Evolutionary conservation across 2,329 filamentous ascomycete genomes (phyloP).

Genomic region (Clarireedia homoeocarpa): DNA sequence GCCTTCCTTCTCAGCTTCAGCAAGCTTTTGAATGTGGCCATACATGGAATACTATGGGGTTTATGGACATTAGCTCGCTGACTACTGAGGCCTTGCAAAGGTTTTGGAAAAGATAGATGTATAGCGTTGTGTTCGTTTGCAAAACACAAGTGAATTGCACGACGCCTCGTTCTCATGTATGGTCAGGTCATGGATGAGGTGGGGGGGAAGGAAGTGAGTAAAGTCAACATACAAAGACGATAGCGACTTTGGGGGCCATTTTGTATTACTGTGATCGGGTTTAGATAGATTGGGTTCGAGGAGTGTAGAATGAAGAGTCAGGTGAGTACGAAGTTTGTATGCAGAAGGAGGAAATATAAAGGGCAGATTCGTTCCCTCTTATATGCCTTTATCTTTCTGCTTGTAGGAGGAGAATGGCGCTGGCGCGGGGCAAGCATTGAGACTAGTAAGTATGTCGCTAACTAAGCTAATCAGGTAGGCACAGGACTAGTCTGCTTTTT

Average conservation of each 20-base stretch:
- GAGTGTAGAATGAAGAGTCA: neutral
- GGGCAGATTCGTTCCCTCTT: slow-evolving; percentile 29
- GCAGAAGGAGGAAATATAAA: slow-evolving; percentile 35
- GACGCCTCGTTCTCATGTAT: too few relatives aligned
- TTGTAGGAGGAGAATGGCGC: neutral
- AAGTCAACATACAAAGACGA: slow-evolving; percentile 65
- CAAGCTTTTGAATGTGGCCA: slow-evolving; percentile 78
- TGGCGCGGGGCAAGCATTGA: too few relatives aligned
- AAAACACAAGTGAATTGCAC: too few relatives aligned
- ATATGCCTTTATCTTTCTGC: slow-evolving; percentile 30
- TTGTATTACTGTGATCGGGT: neutral
- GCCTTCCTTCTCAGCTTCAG: slow-evolving; percentile 84
- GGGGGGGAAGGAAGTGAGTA: slow-evolving; percentile 13
- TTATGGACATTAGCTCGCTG: neutral
- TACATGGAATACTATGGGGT: slow-evolving; percentile 75
- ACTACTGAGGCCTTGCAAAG: neutral
- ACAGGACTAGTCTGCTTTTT: too few relatives aligned
- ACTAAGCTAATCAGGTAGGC: too few relatives aligned
- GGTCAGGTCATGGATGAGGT: slow-evolving; percentile 16
- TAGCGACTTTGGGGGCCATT: slow-evolving; percentile 89
- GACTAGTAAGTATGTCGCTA: too few relatives aligned
- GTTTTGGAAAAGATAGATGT: too few relatives aligned
- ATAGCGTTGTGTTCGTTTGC: too few relatives aligned
- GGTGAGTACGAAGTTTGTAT: neutral
- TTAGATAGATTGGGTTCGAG: neutral